phyloP scores from a whole-genome alignment of 176 grass and related monocot genomes.

The Eragrostis curvula region DNA sequence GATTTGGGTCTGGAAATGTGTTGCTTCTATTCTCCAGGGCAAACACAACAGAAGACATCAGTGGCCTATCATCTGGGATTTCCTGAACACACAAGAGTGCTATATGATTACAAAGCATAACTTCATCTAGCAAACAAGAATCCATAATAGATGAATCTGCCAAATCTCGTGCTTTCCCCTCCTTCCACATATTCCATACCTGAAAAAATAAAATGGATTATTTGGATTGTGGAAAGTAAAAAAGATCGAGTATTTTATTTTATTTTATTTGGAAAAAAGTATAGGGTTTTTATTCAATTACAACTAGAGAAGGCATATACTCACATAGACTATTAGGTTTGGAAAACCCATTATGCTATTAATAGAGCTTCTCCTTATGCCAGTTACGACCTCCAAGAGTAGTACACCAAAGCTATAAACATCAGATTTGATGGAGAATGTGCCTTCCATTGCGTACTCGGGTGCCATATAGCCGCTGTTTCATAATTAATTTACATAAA shows the following conservation, averaged over 20 bases:
- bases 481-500: too few species aligned
- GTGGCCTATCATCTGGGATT: slow-evolving; percentile 39
- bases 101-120: too few species aligned
- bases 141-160: too few species aligned
- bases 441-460: slow-evolving; percentile 44
- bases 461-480: slow-evolving; percentile 52
- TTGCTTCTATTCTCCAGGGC: slow-evolving; percentile 37
- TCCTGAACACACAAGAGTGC: slow-evolving; percentile 18
- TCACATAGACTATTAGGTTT: slow-evolving; percentile 46
- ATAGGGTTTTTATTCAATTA: not conserved
- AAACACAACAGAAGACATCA: slow-evolving; percentile 34
- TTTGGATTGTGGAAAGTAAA: not conserved
- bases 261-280: not conserved
- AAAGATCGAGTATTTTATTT: not conserved
- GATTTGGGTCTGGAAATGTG: not conserved
- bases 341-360: slow-evolving; percentile 9
- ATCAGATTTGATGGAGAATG: slow-evolving; percentile 47
- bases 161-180: too few species aligned
- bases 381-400: slow-evolving; percentile 44
- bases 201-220: too few species aligned
- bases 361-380: slow-evolving; percentile 36
- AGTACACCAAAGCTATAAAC: slow-evolving; percentile 51
- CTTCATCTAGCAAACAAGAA: too few species aligned
- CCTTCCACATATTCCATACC: too few species aligned
- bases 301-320: not conserved